phyloP scores from a whole-genome alignment of 169 alveolate species.

The Plasmodium yoelii region DNA sequence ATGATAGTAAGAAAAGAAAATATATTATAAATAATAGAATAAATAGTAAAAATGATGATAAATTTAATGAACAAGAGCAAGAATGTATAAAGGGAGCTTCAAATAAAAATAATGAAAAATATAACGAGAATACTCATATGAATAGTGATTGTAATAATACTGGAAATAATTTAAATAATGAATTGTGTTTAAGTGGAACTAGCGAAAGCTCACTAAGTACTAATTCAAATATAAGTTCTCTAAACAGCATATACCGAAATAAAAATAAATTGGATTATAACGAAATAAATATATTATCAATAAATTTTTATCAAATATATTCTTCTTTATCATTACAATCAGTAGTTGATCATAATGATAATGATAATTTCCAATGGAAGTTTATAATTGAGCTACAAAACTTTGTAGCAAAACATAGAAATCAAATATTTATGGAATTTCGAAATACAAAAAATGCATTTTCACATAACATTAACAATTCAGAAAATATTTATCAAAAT shows the following conservation, averaged over 20 bases:
- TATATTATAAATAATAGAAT: neutral
- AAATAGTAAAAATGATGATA: neutral
- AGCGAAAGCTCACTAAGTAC: conserved; percentile 17
- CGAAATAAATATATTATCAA: conserved; percentile 75
- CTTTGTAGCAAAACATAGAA: conserved; percentile 77
- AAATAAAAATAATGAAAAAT: neutral
- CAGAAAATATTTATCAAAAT: conserved; percentile 44
- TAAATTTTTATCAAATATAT: conserved; percentile 78
- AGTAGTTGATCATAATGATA: conserved; percentile 80
- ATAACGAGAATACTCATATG: neutral
- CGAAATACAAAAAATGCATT: conserved; percentile 40
- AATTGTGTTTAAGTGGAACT: conserved; percentile 21
- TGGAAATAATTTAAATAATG: neutral
- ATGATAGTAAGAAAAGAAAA: conserved; percentile 58
- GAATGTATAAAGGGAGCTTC: neutral
- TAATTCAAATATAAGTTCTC: conserved; percentile 9
- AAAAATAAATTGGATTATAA: conserved; percentile 13
- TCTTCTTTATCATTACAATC: conserved; percentile 79
- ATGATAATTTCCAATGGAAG: conserved; percentile 81
- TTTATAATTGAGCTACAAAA: conserved; percentile 78
- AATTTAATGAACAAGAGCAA: no score
- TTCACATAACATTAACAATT: conserved; percentile 16
- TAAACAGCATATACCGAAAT: neutral
- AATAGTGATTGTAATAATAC: neutral
- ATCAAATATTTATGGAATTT: conserved; percentile 72